These are phyloP conservation scores for Solanum rostratum DNA, from an alignment of 257 asterid species.

Conservation along the genomic window DNA sequence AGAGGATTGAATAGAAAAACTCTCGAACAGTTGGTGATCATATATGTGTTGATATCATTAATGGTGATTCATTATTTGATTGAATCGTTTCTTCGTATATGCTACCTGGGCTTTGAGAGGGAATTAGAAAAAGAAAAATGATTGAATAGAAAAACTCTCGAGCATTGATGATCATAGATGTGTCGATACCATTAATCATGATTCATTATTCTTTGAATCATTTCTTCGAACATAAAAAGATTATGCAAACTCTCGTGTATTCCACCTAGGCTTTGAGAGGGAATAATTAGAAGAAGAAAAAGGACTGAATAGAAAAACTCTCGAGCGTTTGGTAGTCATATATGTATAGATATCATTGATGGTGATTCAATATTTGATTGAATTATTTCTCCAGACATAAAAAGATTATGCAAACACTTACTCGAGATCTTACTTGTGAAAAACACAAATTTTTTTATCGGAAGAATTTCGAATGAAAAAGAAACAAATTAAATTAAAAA, in stretches of 20 bases:
- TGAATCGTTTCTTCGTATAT: not conserved
- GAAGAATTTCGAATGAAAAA: not conserved
- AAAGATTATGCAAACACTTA: not conserved
- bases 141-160: not conserved
- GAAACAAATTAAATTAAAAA: not conserved
- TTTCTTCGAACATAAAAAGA: not conserved
- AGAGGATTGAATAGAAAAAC: not conserved
- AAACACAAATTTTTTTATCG: not conserved
- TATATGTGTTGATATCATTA: not conserved
- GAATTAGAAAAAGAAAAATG: not conserved
- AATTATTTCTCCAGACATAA: not conserved
- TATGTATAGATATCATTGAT: not conserved
- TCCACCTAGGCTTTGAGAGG: too few relatives aligned
- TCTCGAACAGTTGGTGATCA: not conserved
- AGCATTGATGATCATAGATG: not conserved
- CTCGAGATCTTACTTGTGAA: not conserved
- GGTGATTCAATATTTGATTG: not conserved
- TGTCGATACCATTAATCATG: not conserved
- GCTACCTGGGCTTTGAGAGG: too few relatives aligned
- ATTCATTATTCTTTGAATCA: not conserved
- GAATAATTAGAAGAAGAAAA: not conserved
- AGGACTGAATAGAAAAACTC: not conserved
- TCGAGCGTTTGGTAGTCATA: not conserved
- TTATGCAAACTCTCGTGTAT: not conserved
- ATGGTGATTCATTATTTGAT: not conserved